phyloP scores from a whole-genome alignment of 1,284 basidiomycete species.

The Hymenochaete sp. region DNA sequence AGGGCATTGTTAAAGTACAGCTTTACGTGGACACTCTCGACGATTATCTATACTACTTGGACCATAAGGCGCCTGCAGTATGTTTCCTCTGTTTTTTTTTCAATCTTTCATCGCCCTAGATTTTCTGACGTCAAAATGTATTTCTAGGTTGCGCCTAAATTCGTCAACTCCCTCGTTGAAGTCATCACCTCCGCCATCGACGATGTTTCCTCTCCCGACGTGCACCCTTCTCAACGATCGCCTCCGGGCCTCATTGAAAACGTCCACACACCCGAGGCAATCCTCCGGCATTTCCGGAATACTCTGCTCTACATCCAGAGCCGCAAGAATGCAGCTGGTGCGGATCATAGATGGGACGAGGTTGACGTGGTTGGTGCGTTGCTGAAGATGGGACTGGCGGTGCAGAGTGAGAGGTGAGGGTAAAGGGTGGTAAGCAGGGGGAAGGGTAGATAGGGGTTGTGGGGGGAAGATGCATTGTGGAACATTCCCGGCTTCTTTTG shows the following conservation, averaged over 20 bases:
- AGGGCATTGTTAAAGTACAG: slow-evolving; percentile 90
- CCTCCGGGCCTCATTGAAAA: slow-evolving; percentile 83
- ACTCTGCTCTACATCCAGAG: slow-evolving; percentile 77
- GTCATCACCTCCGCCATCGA: slow-evolving; percentile 88
- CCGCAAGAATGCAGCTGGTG: slow-evolving; percentile 50
- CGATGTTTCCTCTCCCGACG: slow-evolving; percentile 72
- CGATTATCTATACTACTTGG: slow-evolving; percentile 89
- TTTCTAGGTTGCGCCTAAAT: slow-evolving; percentile 80
- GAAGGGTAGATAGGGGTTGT: no score
- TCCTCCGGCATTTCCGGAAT: slow-evolving; percentile 85
- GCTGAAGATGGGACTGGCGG: slow-evolving; percentile 73
- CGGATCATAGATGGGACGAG: slow-evolving; percentile 65
- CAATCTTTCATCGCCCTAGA: not conserved
- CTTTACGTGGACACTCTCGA: slow-evolving; percentile 92
- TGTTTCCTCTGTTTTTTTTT: slow-evolving; percentile 26
- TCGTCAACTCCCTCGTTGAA: slow-evolving; percentile 89
- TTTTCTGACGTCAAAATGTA: not conserved
- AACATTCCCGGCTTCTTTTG: not conserved
- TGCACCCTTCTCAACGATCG: slow-evolving; percentile 74
- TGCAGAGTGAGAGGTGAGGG: no score
- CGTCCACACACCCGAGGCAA: slow-evolving; percentile 86
- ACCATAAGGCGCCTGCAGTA: slow-evolving; percentile 83
- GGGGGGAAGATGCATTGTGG: not conserved
- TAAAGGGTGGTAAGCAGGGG: not conserved
- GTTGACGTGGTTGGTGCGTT: slow-evolving; percentile 80